Conservation (phyloP, 2,329 filamentous ascomycete species). For the Fusarium coffeatum region DNA sequence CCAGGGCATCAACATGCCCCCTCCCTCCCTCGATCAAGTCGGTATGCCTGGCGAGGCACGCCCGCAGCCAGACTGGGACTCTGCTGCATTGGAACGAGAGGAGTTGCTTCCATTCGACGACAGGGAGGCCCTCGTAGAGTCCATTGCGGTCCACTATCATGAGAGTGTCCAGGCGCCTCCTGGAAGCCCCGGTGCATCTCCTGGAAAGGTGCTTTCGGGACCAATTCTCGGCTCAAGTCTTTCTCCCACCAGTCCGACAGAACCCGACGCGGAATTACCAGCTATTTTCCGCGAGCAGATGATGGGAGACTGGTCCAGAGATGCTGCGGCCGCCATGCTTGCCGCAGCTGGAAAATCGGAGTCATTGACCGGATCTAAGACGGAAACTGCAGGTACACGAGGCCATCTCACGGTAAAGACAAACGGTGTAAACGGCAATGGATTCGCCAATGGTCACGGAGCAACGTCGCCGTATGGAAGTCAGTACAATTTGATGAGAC, state of each 20-base stretch:
- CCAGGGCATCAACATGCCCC: slow-evolving; percentile 76
- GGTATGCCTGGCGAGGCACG: slow-evolving; percentile 61
- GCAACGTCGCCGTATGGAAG: slow-evolving; percentile 62
- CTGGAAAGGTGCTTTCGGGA: slow-evolving; percentile 71
- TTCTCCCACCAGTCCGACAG: slow-evolving; percentile 53
- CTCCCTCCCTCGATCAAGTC: slow-evolving; percentile 72
- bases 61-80: slow-evolving; percentile 59
- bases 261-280: slow-evolving; percentile 69
- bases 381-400: slow-evolving; percentile 67
- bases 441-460: slow-evolving; percentile 48
- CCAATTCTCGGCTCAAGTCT: slow-evolving; percentile 67
- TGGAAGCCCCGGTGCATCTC: slow-evolving; percentile 76
- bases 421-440: slow-evolving; percentile 53
- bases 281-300: slow-evolving; percentile 77
- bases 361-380: slow-evolving; percentile 80
- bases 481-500: slow-evolving; percentile 61
- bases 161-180: slow-evolving; percentile 71
- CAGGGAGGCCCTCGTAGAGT: slow-evolving; percentile 76
- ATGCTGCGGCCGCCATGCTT: slow-evolving; percentile 74
- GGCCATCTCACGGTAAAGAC: slow-evolving; percentile 70
- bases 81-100: slow-evolving; percentile 69
- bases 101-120: slow-evolving; percentile 81
- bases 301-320: slow-evolving; percentile 82
- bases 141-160: slow-evolving; percentile 78
- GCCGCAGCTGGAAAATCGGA: slow-evolving; percentile 76